Base-by-base conservation (phyloP, 1,284 basidiomycete species). In the Mycena sp. region DNA sequence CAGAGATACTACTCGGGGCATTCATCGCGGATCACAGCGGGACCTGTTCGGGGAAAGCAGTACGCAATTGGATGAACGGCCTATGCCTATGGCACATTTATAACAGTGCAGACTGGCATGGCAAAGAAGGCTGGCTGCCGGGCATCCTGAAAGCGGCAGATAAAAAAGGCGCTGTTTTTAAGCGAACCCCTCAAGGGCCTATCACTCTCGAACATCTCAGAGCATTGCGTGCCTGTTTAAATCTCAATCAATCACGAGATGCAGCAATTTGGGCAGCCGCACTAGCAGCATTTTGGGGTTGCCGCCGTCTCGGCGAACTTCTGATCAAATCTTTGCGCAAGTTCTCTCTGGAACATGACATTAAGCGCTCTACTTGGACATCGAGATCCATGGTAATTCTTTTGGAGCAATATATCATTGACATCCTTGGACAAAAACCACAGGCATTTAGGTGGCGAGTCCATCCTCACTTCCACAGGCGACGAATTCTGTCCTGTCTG, bases 1-100 rank as follows among this genome's bases (percentile, higher is more conserved):
- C n/a, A 0, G 64, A 69, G 0, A 38, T 48, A 0, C 65, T 80
- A 0, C 58, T 80, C 0, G 57, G 68, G 0, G 65, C 68, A 0
- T 80, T 80, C 35, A 56, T 74, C 11, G 63, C 63, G 6, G n/a
- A 38, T 6, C n/a, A n/a, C n/a, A n/a, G n/a, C n/a, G n/a, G n/a
- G n/a, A n/a, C 1, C 56, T 17, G 17, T 28, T 11, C 37, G 19
- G n/a, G 40, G 37, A 14, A 44, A 45, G 9, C 29, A 6, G 40
- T 29, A 19, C 30, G 43, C 37, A 55, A 55, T 32, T 41, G 21
- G 35, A 6, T 40, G 12, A 14, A 16, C 52, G 52, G 52, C 38
- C 17, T 55, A 21, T n/a, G 17, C n/a, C n/a, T n/a, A n/a, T n/a
- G n/a, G n/a, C n/a, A n/a, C n/a, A n/a, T n/a, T n/a, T n/a, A n/a